Conservation (phyloP, 225 moss, liverwort and hornwort genomes). For the Takakia lepidozioides region DNA sequence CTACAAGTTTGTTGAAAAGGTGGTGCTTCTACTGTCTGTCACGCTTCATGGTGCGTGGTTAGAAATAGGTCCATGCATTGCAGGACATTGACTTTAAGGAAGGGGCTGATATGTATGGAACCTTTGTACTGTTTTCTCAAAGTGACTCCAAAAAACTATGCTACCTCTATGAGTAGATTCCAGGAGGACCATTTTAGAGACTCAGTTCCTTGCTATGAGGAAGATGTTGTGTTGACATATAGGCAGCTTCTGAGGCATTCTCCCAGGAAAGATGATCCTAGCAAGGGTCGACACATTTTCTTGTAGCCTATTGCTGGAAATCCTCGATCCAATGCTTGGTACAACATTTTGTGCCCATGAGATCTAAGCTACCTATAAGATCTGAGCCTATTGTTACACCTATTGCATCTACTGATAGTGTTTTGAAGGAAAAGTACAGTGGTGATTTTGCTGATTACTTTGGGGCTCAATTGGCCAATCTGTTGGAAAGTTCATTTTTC, state of each 20-base stretch:
- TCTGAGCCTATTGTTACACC: too few relatives aligned
- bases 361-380: too few relatives aligned
- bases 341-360: too few relatives aligned
- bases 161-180: background rate
- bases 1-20: too few relatives aligned
- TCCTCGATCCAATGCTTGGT: background rate
- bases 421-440: too few relatives aligned
- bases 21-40: background rate
- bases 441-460: too few relatives aligned
- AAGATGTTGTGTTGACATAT: background rate
- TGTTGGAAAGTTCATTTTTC: too few relatives aligned
- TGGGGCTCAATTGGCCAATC: too few relatives aligned
- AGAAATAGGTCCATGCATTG: background rate
- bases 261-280: background rate
- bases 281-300: background rate
- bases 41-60: background rate
- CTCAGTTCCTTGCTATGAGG: background rate
- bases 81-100: background rate
- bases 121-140: background rate
- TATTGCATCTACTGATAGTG: too few relatives aligned
- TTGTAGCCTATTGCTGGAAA: background rate
- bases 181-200: background rate
- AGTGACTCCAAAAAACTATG: background rate
- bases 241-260: background rate
- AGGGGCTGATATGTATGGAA: background rate